A percentile compares a stretch with the other conserved stretches of the same genome.
Conservation (phyloP, 176 grass and related monocot genomes). For the Raddia guianensis region DNA sequence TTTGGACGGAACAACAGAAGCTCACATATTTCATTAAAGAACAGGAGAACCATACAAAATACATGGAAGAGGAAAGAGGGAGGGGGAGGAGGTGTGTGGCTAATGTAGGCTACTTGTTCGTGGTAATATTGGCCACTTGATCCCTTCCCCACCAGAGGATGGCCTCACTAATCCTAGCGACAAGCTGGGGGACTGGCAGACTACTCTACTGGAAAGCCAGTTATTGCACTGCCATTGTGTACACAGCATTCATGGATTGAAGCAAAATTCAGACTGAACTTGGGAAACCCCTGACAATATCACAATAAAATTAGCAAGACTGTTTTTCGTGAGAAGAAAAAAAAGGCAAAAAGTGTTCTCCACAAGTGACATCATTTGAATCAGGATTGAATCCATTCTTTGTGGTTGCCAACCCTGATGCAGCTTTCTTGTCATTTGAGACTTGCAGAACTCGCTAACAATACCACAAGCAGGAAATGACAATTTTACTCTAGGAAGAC, state of each 20-base stretch:
- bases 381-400: neutral
- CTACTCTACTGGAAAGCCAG: too few relatives aligned
- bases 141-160: too few relatives aligned
- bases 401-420: neutral
- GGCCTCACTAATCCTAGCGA: too few relatives aligned
- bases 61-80: too few relatives aligned
- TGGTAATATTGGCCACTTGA: too few relatives aligned
- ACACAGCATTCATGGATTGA: neutral
- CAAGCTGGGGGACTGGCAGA: too few relatives aligned
- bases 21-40: too few relatives aligned
- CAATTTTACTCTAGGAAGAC: constrained; percentile 61
- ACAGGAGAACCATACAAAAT: too few relatives aligned
- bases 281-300: neutral
- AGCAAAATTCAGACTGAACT: neutral
- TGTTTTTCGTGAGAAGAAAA: neutral
- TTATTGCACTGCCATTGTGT: neutral
- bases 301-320: neutral
- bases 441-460: constrained; percentile 47
- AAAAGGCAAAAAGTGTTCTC: constrained; percentile 12
- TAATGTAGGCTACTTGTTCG: too few relatives aligned
- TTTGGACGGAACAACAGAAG: too few relatives aligned
- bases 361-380: neutral
- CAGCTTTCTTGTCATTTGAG: constrained; percentile 52
- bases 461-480: constrained; percentile 62
- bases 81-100: too few relatives aligned